Base-by-base conservation (phyloP, 768 basidiomycete genomes). In the Agaricus bisporus region DNA sequence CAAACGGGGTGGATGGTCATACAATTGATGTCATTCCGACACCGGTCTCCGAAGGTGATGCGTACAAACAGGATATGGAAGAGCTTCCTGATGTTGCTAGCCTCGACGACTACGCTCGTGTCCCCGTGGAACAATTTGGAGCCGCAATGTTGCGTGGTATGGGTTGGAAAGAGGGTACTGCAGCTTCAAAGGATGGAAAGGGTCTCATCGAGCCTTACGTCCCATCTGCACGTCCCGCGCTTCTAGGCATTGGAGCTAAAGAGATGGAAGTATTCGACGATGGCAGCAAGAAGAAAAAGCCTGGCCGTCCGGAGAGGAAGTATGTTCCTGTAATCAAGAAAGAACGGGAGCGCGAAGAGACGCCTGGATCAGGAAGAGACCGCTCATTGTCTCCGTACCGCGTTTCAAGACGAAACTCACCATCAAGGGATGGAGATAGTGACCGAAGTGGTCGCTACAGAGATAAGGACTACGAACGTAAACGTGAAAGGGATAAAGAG, bases 231-330 rank as follows among this genome's bases (percentile, higher is more conserved):
- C 79, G 97, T 14, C 94, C 95, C 0, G 85, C 93, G 0, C 68
- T 98, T 11, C 71, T 98, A 9, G 97, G 95, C 0, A 87, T 99
- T 26, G 95, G 97, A 2, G 97, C 97, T 2, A 98, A 97, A 64
- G 88, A 95, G 61, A 77, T 79, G 59, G 84, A 88, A 61, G 75
- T 79, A 0, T 76, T 80, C 4, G 86, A 91, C 54, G 83, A 89
- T 56, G 88, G 87, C 17, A 81, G 72, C 61, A 74, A 66, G 65
- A 81, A 74, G 70, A 78, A 73, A 63, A 68, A 69, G 6, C 72
- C 64, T 59, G 77, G 69, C 60, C 71, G 76, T 29, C 79, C 79
- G 3, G 89, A 91, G 51, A 83, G 81, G 70, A 80, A 83, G 60
- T 98, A 97, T 63, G 72, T 94, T 25, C 95, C 97, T 10, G 72